Evolutionary conservation across 2,329 filamentous ascomycete genomes (phyloP), one percentile per base, ranked within the genome.

Genomic region (Cercospora beticola): DNA sequence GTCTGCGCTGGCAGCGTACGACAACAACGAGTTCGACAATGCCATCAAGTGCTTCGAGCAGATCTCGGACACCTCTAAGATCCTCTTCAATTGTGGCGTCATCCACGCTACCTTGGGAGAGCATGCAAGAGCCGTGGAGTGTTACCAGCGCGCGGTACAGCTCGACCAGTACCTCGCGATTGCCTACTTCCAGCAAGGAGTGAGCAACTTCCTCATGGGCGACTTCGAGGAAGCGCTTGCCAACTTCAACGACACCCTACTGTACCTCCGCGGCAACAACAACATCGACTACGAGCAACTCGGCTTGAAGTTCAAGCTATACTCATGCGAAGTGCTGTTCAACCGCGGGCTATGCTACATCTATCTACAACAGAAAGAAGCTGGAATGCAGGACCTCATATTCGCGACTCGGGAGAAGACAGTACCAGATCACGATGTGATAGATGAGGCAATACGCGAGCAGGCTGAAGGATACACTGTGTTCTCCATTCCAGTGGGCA

Each of bases 241-340:
- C 74, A 98, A 98, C 82, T 99, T 99, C 86, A 99, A 99, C 83
- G 95, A 99, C 78, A 97, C 95, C 0, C 85, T 99, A 49, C 84
- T 97, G 52, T 98, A 98, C 81, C 87, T 99, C 57, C 89, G 95
- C 77, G 95, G 95, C 70, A 98, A 99, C 83, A 94, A 93, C 66
- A 92, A 95, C 82, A 99, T 99, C 81, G 94, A 99, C 81, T 99
- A 99, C 80, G 93, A 97, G 69, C 95, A 99, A 80, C 82, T 99
- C 60, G 95, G 95, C 21, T 87, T 99, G 56, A 91, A 96, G 68
- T 99, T 98, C 84, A 97, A 97, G 80, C 85, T 99, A 10, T 98
- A 94, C 81, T 97, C 95, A 1, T 99, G 95, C 82, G 95, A 99
- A 78, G 94, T 97, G 2, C 85, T 99, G 28, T 99, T 99, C 85